Conservation (phyloP, 2,329 filamentous ascomycete species). For the Cordyceps javanica region DNA sequence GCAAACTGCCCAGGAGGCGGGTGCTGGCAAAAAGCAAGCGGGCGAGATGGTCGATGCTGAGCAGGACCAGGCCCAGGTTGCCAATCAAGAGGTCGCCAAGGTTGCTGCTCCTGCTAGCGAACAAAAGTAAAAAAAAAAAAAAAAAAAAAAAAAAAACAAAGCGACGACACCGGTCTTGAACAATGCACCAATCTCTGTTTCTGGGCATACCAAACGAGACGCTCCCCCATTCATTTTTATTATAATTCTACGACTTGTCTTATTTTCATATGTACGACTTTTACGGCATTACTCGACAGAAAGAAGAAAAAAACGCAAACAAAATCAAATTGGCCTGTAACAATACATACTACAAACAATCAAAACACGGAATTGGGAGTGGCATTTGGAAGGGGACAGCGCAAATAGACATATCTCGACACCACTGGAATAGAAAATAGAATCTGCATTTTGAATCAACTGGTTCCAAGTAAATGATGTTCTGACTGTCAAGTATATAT, state of each 20-base stretch:
- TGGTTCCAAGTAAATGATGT: too few relatives aligned
- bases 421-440: conserved; percentile 13
- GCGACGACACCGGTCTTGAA: background rate
- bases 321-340: conserved; percentile 12
- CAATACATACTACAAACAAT: conserved; percentile 9
- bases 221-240: conserved; percentile 9
- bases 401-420: conserved; percentile 15
- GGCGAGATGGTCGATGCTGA: conserved; percentile 51
- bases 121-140: conserved; percentile 14
- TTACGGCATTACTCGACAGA: conserved; percentile 12
- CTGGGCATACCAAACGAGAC: background rate
- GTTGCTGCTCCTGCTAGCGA: conserved; percentile 1
- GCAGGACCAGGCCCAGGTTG: conserved; percentile 2
- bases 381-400: conserved; percentile 11
- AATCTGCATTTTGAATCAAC: conserved; percentile 4
- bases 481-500: too few relatives aligned
- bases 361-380: conserved; percentile 11
- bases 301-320: too few relatives aligned
- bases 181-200: background rate
- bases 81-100: background rate
- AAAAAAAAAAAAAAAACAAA: too few relatives aligned
- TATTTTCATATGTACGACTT: conserved; percentile 15
- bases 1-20: conserved; percentile 43
- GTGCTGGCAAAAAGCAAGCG: conserved; percentile 42
- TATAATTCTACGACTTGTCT: conserved; percentile 14